A percentile compares a stretch with the other conserved stretches of the same genome.
These are phyloP conservation scores for Heliamphora pulchella DNA, from an alignment of 179 eudicot genomes.

Conservation along the genomic window DNA sequence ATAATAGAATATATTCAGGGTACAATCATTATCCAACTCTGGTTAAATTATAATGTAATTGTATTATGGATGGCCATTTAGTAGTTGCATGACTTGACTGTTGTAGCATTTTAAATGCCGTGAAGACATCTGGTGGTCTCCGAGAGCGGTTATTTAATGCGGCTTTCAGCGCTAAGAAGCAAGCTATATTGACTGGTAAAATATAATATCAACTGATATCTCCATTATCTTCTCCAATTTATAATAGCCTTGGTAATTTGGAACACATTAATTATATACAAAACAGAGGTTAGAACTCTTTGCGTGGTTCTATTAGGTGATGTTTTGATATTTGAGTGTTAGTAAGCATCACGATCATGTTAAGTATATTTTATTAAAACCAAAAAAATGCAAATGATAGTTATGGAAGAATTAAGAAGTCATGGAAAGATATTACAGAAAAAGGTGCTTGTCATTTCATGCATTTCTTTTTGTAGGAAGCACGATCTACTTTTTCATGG, in stretches of 20 bases:
- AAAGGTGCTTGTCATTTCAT: neutral
- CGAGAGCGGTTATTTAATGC: constrained; percentile 38
- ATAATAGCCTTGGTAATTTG: neutral
- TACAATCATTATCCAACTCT: constrained; percentile 13
- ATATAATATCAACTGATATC: neutral
- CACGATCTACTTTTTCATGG: neutral
- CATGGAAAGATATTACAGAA: neutral
- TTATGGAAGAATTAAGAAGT: neutral
- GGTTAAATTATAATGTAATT: constrained; percentile 1
- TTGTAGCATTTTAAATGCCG: constrained; percentile 40
- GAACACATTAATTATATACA: neutral
- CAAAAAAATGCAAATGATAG: neutral
- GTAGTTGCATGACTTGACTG: neutral
- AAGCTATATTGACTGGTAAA: constrained; percentile 36
- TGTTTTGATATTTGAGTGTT: neutral
- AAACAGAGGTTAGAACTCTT: neutral
- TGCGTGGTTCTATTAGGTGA: constrained; percentile 1
- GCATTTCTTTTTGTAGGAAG: constrained; percentile 3
- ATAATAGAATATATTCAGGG: constrained; percentile 48
- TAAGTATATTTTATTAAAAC: neutral
- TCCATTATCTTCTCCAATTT: neutral
- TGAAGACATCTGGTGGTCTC: constrained; percentile 41
- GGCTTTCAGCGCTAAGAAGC: constrained; percentile 50
- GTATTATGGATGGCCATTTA: constrained; percentile 9
- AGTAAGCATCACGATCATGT: neutral